Evolutionary conservation across 768 basidiomycete species (phyloP), one percentile per base, ranked within the genome.

Genomic region (Hemileccinum rubropunctum): DNA sequence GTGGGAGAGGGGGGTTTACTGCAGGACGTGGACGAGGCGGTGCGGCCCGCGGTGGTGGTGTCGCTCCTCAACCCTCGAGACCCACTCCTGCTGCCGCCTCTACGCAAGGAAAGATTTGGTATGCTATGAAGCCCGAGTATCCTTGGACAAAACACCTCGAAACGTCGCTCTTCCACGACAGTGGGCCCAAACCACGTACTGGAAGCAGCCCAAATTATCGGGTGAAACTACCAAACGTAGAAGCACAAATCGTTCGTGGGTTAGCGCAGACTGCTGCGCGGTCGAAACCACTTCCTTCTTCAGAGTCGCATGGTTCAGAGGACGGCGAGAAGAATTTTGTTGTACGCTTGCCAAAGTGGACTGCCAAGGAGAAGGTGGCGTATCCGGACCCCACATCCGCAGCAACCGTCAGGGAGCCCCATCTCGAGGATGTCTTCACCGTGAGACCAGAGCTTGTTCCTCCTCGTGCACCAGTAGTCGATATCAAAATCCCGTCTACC

Each of bases 81-180:
- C 60, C 65, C 23, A 61, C 68, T 23, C 54, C 64, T 43, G 55
- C 64, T 21, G 56, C 65, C 30, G 58, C 73, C 28, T 58, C 60
- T 51, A 28, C 58, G 20, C 57, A 62, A n/a, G 77, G 74, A 15
- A 81, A 80, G 42, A 74, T 79, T 37, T 88, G 88, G 81, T 90
- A 79, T 60, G 69, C 78, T 8, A 80, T 81, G 79, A 90, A 88
- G 63, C 88, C 88, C 9, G 90, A 92, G 60, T 77, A 77, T 39
- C 76, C 83, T 58, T 91, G 88, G 88, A 91, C 90, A 9, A 91
- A 90, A 61, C 87, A 90, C 47, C 81, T 84, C 56, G 88, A 91
- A 59, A 77, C 75, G 3, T 87, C 82, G 64, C 80, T 91, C 15
- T 84, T 83, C 70, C 76, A 79, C 43, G 86, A 90, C 43, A 59